These are phyloP conservation scores for Didymella keratinophila DNA, from an alignment of 2,329 filamentous ascomycete genomes.

Conservation along the genomic window DNA sequence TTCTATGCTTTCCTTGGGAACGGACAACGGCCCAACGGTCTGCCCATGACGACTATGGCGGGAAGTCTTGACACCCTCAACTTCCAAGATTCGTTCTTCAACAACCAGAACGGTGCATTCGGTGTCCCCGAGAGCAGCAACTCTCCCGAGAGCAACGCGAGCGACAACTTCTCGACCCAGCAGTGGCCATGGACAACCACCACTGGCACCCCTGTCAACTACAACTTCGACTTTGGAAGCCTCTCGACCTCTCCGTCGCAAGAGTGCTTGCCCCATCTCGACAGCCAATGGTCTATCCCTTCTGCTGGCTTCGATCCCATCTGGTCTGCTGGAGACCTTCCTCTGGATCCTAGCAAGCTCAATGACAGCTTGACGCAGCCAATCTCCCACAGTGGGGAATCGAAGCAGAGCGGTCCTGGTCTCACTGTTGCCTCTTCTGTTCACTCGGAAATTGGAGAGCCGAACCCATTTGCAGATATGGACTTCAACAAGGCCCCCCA, in stretches of 20 bases:
- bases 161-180: slow-evolving; percentile 41
- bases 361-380: slow-evolving; percentile 47
- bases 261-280: slow-evolving; percentile 47
- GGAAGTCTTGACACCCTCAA: slow-evolving; percentile 41
- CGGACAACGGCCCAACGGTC: slow-evolving; percentile 36
- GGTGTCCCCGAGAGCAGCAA: slow-evolving; percentile 40
- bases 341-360: slow-evolving; percentile 50
- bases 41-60: slow-evolving; percentile 38
- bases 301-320: slow-evolving; percentile 47
- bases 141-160: slow-evolving; percentile 44
- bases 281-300: slow-evolving; percentile 47
- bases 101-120: slow-evolving; percentile 32
- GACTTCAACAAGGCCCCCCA: slow-evolving; percentile 44
- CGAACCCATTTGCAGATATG: slow-evolving; percentile 44
- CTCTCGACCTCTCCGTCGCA: slow-evolving; percentile 52
- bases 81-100: slow-evolving; percentile 42
- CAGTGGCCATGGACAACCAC: slow-evolving; percentile 48
- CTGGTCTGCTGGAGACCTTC: slow-evolving; percentile 53
- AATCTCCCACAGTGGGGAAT: slow-evolving; percentile 53
- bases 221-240: slow-evolving; percentile 45
- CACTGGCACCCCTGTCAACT: slow-evolving; percentile 35
- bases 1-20: slow-evolving; percentile 49
- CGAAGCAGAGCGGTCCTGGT: slow-evolving; percentile 50
- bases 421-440: slow-evolving; percentile 52
- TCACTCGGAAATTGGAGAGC: slow-evolving; percentile 52